A percentile compares a stretch with the other conserved stretches of the same genome.
Conservation (phyloP, 1,284 basidiomycete species). For the Leccinum angustisporum region DNA sequence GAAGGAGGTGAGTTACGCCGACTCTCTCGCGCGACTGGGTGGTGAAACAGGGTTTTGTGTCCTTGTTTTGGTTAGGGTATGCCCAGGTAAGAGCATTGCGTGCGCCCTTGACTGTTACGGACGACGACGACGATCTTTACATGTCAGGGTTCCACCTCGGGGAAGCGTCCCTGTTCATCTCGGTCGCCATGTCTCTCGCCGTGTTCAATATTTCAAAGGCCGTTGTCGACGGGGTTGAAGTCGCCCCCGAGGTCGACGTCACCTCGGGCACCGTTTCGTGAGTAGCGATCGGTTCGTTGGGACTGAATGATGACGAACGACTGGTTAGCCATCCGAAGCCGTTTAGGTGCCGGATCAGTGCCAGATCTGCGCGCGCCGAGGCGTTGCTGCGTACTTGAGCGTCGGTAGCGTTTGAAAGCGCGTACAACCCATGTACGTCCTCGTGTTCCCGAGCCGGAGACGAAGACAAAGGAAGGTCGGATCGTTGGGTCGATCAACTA, state of each 20-base stretch:
- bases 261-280: constrained; percentile 13
- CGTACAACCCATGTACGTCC: neutral
- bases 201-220: constrained; percentile 16
- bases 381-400: constrained; percentile 10
- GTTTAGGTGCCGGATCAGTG: constrained; percentile 18
- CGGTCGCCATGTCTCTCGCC: constrained; percentile 20
- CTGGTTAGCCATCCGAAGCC: constrained; percentile 16
- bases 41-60: neutral
- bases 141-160: constrained; percentile 16
- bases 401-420: neutral
- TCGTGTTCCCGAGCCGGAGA: neutral
- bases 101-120: neutral
- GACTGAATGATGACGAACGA: neutral
- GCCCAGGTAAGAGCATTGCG: constrained; percentile 17
- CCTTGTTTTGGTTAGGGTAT: constrained; percentile 11
- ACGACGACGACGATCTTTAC: neutral
- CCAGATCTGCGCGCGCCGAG: constrained; percentile 12
- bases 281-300: neutral
- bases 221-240: constrained; percentile 20
- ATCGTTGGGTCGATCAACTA: neutral
- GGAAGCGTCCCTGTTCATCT: constrained; percentile 19
- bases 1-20: constrained; percentile 14
- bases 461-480: neutral
- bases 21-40: neutral
- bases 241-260: constrained; percentile 13